A percentile compares a stretch with the other conserved stretches of the same genome.
Conservation (phyloP, 441 rosid genomes). For the Eruca vesicaria region DNA sequence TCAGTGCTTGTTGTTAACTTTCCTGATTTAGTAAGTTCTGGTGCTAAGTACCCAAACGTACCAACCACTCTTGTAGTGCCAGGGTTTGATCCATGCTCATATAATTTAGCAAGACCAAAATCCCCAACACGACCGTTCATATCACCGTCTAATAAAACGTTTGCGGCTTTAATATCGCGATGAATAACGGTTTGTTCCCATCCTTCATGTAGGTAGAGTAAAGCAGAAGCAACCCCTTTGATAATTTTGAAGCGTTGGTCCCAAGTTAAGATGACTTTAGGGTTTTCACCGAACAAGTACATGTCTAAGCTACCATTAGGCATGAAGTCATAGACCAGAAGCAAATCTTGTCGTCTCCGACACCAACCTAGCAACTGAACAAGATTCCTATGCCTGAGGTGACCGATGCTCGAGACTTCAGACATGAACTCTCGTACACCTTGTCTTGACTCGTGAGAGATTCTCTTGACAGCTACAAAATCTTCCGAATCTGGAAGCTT, state of each 20-base stretch:
- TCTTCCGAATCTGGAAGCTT: slow-evolving; percentile 50
- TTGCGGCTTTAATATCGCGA: slow-evolving; percentile 84
- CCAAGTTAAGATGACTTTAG: slow-evolving; percentile 60
- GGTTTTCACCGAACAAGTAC: slow-evolving; percentile 60
- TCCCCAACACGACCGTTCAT: slow-evolving; percentile 78
- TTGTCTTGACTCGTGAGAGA: slow-evolving; percentile 77
- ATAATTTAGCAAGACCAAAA: slow-evolving; percentile 81
- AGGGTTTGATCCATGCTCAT: slow-evolving; percentile 69
- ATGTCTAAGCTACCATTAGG: slow-evolving; percentile 87
- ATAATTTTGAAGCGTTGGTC: slow-evolving; percentile 68
- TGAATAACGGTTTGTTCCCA: slow-evolving; percentile 92
- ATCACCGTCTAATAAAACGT: slow-evolving; percentile 69
- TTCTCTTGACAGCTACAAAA: slow-evolving; percentile 73
- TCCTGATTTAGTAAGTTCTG: slow-evolving; percentile 82
- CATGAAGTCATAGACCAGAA: slow-evolving; percentile 85
- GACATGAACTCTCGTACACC: slow-evolving; percentile 74
- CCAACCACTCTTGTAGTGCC: slow-evolving; percentile 80
- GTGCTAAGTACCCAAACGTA: slow-evolving; percentile 88
- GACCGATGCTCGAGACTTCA: slow-evolving; percentile 79
- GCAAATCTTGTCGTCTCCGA: slow-evolving; percentile 53
- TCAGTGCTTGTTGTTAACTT: slow-evolving; percentile 74
- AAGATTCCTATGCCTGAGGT: slow-evolving; percentile 83
- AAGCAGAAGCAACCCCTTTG: slow-evolving; percentile 78
- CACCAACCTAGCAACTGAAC: slow-evolving; percentile 91
- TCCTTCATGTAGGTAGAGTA: slow-evolving; percentile 82